Base-by-base conservation (phyloP, 441 rosid species). In the Raphanus hybrid region DNA sequence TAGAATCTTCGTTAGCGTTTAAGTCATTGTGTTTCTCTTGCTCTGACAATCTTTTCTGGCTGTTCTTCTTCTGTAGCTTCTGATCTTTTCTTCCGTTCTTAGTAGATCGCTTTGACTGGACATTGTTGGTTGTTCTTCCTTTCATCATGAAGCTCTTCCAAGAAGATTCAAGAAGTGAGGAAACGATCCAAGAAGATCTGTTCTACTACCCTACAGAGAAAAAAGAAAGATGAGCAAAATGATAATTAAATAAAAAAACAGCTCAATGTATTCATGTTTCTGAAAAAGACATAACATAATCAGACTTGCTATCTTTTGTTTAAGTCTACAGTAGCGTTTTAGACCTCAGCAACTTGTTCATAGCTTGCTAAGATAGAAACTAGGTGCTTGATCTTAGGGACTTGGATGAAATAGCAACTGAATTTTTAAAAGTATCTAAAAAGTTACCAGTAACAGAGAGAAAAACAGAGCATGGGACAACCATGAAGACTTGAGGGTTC, bases 51-150 rank as follows among this genome's bases (percentile, higher is more conserved):
- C 23, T 65, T 39, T 74, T 74, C 57, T 54, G 70, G 59, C 78
- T 66, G n/a, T 39, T 74, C 23, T 14, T 64, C 65, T 65, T 65
- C 66, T 65, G 71, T 2, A 65, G 71, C 78, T 74, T 74, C n/a
- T 64, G 77, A 20, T 74, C 77, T 74, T 55, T 74, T 55, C 43
- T 66, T 66, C 58, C 71, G 11, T 26, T 65, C 43, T 74, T 74
- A 14, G 57, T 66, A 27, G 78, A 74, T 74, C 78, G 57, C 32
- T 74, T 74, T 1, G 78, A 66, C 66, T 66, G 78, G 4, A 66
- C 78, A 57, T 6, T 74, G 43, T 74, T 66, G 32, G 65, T 14
- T 66, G 66, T 66, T 66, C 78, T 66, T 59, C 58, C 65, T 65
- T 66, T 74, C 78, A 74, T 74, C 71, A 66, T 74, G 3, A 55